Evolutionary conservation across 805 yeast species (phyloP).

Genomic region (Torulaspora maleeae): DNA sequence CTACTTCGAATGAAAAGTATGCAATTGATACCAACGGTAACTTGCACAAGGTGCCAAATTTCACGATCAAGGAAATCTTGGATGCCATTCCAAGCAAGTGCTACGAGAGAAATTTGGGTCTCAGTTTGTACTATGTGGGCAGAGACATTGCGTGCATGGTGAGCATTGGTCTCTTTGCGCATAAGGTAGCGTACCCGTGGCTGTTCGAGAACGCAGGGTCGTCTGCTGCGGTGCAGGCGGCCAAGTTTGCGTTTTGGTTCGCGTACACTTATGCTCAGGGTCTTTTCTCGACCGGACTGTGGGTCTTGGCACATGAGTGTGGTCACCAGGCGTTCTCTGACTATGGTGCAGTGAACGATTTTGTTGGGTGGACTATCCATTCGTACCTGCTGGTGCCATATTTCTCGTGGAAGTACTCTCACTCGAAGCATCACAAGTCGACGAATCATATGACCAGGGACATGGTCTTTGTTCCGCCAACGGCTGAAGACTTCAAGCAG

Average conservation of each 20-base stretch:
- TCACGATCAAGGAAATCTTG: constrained; percentile 68
- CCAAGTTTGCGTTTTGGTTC: constrained; percentile 57
- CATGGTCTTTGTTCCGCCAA: constrained; percentile 78
- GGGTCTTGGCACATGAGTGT: constrained; percentile 90
- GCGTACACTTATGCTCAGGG: constrained; percentile 53
- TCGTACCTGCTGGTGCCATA: constrained; percentile 76
- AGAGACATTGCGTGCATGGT: constrained; percentile 55
- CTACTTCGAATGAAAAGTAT: constrained; percentile 23
- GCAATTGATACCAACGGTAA: constrained; percentile 61
- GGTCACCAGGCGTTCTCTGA: constrained; percentile 85
- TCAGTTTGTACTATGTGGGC: constrained; percentile 59
- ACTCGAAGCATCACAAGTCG: constrained; percentile 85
- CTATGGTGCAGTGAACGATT: constrained; percentile 66
- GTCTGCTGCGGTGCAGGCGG: constrained; percentile 9
- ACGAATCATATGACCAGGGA: constrained; percentile 80
- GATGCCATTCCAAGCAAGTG: constrained; percentile 69
- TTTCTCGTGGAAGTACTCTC: constrained; percentile 82
- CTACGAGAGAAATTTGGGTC: constrained; percentile 55
- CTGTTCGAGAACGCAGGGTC: constrained; percentile 8
- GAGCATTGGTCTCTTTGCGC: constrained; percentile 46
- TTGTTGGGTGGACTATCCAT: constrained; percentile 80
- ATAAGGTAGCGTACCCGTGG: constrained; percentile 15
- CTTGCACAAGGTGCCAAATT: constrained; percentile 68
- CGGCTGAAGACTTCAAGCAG: constrained; percentile 51
- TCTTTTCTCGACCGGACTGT: constrained; percentile 67